These are phyloP conservation scores for Cercophora newfieldiana DNA, from an alignment of 495 filamentous ascomycete genomes.

Conservation along the genomic window DNA sequence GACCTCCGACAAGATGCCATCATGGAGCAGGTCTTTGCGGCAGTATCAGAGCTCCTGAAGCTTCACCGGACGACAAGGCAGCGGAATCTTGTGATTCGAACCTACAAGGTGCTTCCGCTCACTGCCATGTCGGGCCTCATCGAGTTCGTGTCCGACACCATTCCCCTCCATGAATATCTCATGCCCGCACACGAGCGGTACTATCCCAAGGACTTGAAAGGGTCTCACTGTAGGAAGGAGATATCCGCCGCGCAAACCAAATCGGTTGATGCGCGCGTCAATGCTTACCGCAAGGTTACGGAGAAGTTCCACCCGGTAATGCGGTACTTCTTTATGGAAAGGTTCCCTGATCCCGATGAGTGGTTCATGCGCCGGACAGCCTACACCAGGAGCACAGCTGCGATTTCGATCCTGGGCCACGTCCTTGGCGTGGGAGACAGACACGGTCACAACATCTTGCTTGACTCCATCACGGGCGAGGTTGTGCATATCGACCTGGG, in stretches of 20 bases:
- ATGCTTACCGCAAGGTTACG: slow-evolving; percentile 69
- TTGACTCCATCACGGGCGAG: slow-evolving; percentile 88
- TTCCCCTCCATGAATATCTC: slow-evolving; percentile 85
- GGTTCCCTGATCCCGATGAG: slow-evolving; percentile 89
- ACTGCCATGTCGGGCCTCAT: slow-evolving; percentile 85
- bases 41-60: slow-evolving; percentile 86
- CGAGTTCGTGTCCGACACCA: slow-evolving; percentile 92
- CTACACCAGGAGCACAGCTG: slow-evolving; percentile 89
- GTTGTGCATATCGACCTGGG: slow-evolving; percentile 96
- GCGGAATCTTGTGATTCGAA: slow-evolving; percentile 82
- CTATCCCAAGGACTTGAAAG: slow-evolving; percentile 80
- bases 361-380: slow-evolving; percentile 87
- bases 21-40: slow-evolving; percentile 99
- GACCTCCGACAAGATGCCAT: slow-evolving; percentile 98
- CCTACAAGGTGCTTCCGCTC: slow-evolving; percentile 93
- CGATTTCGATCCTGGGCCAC: slow-evolving; percentile 92
- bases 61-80: slow-evolving; percentile 83
- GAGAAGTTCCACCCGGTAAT: slow-evolving; percentile 90
- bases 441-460: slow-evolving; percentile 93
- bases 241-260: slow-evolving; percentile 71
- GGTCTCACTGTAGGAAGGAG: slow-evolving; percentile 68
- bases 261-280: slow-evolving; percentile 67
- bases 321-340: slow-evolving; percentile 95
- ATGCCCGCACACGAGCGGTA: slow-evolving; percentile 88
- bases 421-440: slow-evolving; percentile 93